A percentile compares a stretch with the other conserved stretches of the same genome.
Conservation (phyloP, 345 rosid species). For the Hibiscus trionum region DNA sequence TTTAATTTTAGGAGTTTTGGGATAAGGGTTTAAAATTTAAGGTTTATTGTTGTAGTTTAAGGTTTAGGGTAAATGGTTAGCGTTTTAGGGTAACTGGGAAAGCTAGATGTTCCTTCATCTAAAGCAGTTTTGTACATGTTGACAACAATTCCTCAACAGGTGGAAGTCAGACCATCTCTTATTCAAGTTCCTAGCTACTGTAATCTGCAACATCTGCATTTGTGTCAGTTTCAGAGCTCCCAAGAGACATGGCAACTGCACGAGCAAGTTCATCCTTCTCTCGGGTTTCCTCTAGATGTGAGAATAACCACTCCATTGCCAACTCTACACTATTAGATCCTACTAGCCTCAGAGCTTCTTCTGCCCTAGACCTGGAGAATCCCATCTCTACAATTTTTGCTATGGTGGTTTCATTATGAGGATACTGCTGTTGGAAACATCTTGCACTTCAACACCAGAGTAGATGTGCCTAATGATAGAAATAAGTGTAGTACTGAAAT, state of each 20-base stretch:
- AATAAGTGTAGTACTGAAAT: constrained; percentile 62
- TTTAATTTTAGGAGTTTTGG: no score
- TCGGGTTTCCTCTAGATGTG: constrained; percentile 83
- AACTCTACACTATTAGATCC: constrained; percentile 89
- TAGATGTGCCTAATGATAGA: constrained; percentile 83
- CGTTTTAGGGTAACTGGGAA: constrained; percentile 45
- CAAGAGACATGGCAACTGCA: constrained; percentile 93
- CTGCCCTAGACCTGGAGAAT: constrained; percentile 86
- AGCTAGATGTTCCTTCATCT: constrained; percentile 81
- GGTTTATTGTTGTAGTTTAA: no score
- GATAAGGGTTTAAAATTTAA: no score
- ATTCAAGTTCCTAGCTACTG: constrained; percentile 43
- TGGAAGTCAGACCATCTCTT: constrained; percentile 76
- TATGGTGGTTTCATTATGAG: constrained; percentile 82
- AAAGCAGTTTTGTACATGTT: constrained; percentile 77
- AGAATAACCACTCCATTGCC: constrained; percentile 97
- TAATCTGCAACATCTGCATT: constrained; percentile 53
- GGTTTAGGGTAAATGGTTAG: no score
- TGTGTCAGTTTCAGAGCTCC: constrained; percentile 76
- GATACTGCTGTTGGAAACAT: constrained; percentile 39
- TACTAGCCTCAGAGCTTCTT: constrained; percentile 91
- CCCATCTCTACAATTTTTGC: constrained; percentile 96
- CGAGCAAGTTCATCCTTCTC: constrained; percentile 99
- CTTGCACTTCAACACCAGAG: constrained; percentile 91
- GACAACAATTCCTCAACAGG: constrained; percentile 79